Evolutionary conservation across 2,329 filamentous ascomycete genomes (phyloP).

Genomic region (Apiospora kogelbergensis): DNA sequence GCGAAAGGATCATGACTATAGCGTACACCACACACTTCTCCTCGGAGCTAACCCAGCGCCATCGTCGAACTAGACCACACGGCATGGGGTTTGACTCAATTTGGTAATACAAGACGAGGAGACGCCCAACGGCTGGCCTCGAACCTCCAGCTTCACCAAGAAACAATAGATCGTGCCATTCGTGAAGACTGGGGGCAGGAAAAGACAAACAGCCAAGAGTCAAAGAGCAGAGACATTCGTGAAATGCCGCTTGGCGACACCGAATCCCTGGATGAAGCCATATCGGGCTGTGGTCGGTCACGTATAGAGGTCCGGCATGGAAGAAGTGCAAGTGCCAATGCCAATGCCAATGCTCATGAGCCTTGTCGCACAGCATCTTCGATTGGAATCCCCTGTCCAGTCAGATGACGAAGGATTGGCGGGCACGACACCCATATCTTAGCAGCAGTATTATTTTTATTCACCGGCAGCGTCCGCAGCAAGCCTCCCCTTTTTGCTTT

Average conservation of each 20-base stretch:
- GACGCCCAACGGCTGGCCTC: conserved; percentile 13
- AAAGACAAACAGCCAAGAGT: not conserved
- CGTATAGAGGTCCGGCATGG: not conserved
- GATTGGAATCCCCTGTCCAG: not conserved
- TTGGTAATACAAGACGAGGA: conserved; percentile 14
- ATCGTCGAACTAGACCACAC: not conserved
- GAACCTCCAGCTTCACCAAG: conserved; percentile 6
- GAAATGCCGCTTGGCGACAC: not conserved
- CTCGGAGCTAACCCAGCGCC: not conserved
- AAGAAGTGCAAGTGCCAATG: not conserved
- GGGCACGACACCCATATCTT: not conserved
- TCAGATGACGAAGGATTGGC: not conserved
- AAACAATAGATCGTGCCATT: not conserved
- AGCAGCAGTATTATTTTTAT: conserved; percentile 2
- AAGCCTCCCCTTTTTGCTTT: not conserved
- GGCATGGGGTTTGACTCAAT: conserved; percentile 13
- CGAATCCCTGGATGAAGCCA: not conserved
- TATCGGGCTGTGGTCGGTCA: not conserved
- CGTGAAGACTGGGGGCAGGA: not conserved
- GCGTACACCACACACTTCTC: not conserved
- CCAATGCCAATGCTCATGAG: not conserved
- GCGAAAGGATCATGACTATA: not conserved
- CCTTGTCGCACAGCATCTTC: not conserved
- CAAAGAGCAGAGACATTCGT: not conserved
- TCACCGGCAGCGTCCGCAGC: conserved; percentile 1